phyloP scores from a whole-genome alignment of 768 basidiomycete genomes.

The Lepiota subincarnata region DNA sequence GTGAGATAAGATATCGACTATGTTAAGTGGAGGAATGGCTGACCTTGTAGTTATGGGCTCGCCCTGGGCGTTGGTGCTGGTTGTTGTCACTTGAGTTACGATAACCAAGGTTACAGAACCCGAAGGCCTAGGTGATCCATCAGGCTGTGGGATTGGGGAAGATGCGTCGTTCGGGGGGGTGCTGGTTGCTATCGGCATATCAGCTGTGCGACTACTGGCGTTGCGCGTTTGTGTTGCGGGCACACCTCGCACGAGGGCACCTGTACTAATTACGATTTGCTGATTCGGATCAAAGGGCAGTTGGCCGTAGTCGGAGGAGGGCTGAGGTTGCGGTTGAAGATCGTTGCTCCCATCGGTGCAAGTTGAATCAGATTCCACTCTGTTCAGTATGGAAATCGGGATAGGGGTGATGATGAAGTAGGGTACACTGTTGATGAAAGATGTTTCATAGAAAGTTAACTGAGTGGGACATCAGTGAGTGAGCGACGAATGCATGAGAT shows the following conservation, averaged over 20 bases:
- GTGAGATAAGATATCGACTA: neutral
- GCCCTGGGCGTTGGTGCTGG: neutral
- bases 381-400: slow-evolving; percentile 30
- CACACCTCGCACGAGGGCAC: neutral
- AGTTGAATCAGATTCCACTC: slow-evolving; percentile 15
- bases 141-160: neutral
- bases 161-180: neutral
- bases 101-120: slow-evolving; percentile 9
- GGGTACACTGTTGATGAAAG: slow-evolving; percentile 25
- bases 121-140: neutral
- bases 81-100: slow-evolving; percentile 3
- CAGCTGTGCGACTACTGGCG: neutral
- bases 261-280: slow-evolving; percentile 2
- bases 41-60: slow-evolving; percentile 6
- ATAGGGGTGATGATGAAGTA: slow-evolving; percentile 40
- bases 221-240: neutral
- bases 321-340: slow-evolving; percentile 31
- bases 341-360: slow-evolving; percentile 22
- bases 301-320: slow-evolving; percentile 5
- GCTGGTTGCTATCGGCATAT: neutral
- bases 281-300: neutral
- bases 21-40: neutral
- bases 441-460: slow-evolving; percentile 45
- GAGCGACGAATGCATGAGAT: too few relatives aligned
- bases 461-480: slow-evolving; percentile 14